Evolutionary conservation across 352 stramenopile species (phyloP).

Genomic region (Phytophthora sojae): DNA sequence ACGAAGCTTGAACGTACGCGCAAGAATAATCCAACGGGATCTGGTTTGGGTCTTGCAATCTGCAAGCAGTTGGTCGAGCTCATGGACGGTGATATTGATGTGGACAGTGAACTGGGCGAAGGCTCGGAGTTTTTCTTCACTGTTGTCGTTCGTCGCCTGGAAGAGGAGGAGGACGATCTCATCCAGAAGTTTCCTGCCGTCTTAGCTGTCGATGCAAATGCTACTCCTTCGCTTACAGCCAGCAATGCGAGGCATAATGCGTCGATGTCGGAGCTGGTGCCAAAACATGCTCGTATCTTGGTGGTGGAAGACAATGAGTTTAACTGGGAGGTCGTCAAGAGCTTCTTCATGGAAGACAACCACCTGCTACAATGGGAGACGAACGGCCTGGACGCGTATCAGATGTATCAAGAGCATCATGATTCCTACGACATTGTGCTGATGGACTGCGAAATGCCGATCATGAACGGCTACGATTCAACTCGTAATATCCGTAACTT

Average conservation of each 20-base stretch:
- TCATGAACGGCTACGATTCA: conserved; percentile 87
- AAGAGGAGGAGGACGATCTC: conserved; percentile 59
- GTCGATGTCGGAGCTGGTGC: conserved; percentile 48
- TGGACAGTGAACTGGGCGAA: conserved; percentile 70
- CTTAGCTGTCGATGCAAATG: conserved; percentile 32
- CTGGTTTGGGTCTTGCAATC: conserved; percentile 72
- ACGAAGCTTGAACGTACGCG: conserved; percentile 71
- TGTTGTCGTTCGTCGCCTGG: conserved; percentile 56
- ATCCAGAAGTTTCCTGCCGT: conserved; percentile 56
- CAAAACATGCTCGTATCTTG: conserved; percentile 78
- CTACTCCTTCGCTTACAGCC: conserved; percentile 20
- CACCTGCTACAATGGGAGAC: conserved; percentile 86
- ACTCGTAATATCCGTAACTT: conserved; percentile 78
- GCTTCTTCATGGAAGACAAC: conserved; percentile 84
- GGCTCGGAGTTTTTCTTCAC: conserved; percentile 80
- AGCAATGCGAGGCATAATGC: conserved; percentile 27
- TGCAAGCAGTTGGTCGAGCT: conserved; percentile 80
- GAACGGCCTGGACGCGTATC: conserved; percentile 75
- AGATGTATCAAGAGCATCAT: conserved; percentile 80
- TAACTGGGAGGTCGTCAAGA: conserved; percentile 92
- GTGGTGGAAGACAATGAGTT: conserved; percentile 92
- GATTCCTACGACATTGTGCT: conserved; percentile 81
- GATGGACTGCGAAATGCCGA: conserved; percentile 91
- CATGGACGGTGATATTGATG: conserved; percentile 75
- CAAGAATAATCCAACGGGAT: conserved; percentile 78